Evolutionary conservation across 2,329 filamentous ascomycete species (phyloP).

Genomic region (Aspergillus thermomutatus): DNA sequence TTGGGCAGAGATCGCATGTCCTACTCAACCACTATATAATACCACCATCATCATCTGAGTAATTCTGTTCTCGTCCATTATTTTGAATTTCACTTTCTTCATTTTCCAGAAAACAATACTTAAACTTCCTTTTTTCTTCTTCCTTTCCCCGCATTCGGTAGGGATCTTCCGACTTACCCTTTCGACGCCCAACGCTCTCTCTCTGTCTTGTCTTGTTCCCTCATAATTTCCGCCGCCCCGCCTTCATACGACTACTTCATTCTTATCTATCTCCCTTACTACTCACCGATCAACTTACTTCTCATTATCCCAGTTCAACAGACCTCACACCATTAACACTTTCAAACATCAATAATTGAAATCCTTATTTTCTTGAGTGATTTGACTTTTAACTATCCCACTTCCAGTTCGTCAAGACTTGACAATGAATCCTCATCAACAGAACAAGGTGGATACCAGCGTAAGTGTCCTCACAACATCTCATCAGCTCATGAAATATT

Average conservation of each 20-base stretch:
- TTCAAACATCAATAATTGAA: not conserved
- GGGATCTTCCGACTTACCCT: not conserved
- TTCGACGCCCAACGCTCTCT: not conserved
- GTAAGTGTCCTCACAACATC: constrained; percentile 55
- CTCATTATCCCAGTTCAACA: too few species aligned
- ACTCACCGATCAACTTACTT: not conserved
- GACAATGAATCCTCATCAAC: constrained; percentile 91
- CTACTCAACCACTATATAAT: not conserved
- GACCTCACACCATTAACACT: not conserved
- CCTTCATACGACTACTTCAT: not conserved
- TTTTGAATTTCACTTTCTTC: not conserved
- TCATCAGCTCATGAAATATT: not conserved
- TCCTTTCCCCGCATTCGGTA: not conserved
- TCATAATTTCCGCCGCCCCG: not conserved
- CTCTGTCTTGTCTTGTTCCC: not conserved
- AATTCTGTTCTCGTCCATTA: not conserved
- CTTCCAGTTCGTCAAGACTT: not conserved
- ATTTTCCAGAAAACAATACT: too few species aligned
- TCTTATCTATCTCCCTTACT: not conserved
- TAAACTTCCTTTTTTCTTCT: too few species aligned
- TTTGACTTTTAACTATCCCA: not conserved
- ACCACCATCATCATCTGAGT: not conserved
- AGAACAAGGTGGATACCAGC: constrained; percentile 96
- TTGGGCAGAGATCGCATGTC: not conserved
- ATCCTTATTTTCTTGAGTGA: constrained; percentile 1